Base-by-base conservation (phyloP, 2,329 filamentous ascomycete species). In the Aaosphaeria pasadenensis region DNA sequence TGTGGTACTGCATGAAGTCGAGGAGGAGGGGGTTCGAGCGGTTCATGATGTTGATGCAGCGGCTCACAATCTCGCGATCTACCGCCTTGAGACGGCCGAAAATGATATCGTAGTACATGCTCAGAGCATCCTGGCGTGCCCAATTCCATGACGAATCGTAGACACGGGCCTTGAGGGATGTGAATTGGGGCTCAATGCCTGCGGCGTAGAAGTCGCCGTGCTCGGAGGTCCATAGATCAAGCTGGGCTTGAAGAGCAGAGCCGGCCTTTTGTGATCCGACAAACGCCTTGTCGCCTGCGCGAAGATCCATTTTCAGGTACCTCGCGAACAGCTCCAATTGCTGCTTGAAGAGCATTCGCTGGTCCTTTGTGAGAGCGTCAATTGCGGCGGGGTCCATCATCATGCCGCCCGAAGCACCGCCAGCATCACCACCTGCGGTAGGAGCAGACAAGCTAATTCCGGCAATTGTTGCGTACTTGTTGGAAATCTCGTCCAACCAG, bases 131-230 rank as follows among this genome's bases (percentile, higher is more conserved):
- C 70, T 99, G 94, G 45, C 94, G 87, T 53, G 91, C 94, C 94
- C 94, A 99, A 72, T 99, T 99, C 94, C 94, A 99, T 0, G 91
- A 95, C 0, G 94, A 97, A 71, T 99, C 94, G 74, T 99, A 99
- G 7, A 94, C 86, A 67, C 94, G 88, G 31, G 94, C 94, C 73
- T 99, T 99, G 54, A 97, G 83, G 4, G 89, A 78, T 66, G 88
- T 95, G 75, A 99, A 99, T 17, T 91, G 86, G 7, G 94, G 94
- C 71, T 95, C 89, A 55, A 99, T 97, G 44, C 94, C 94, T 29
- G 88, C 78, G 24, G 94, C 94, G 67, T 99, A 99, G 72, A 96
- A 89, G 54, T 99, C 94, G 51, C 94, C 94, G 64, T 99, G 94
- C 72, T 99, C 94, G 3, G 89, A 84, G 57, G 86, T 89, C 94